Evolutionary conservation across 306 rosid genomes (phyloP), one percentile per base, ranked within the genome.

Genomic region (Macrotyloma uniflorum): DNA sequence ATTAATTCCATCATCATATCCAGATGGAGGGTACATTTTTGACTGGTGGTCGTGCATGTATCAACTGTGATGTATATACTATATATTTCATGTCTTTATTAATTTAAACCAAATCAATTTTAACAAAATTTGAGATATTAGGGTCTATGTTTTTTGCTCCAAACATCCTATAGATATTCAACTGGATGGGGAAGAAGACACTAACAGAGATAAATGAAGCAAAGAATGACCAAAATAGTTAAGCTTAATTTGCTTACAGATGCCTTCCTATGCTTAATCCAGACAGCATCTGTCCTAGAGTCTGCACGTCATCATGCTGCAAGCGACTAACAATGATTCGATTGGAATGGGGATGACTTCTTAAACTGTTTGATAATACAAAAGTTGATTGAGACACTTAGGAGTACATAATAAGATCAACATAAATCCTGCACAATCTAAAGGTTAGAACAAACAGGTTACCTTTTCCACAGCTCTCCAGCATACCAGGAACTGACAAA

Each of bases 401-500:
- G 12, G 24, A 69, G 26, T 13, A 54, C 42, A 35, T 14, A 50
- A 66, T 69, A 43, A 55, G 59, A 80, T 76, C n/a, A 70, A 53
- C 33, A 67, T 45, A 46, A 83, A 53, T 59, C 78, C 79, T 20
- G 63, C 43, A 49, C 72, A 84, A 28, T 66, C 65, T 49, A 23
- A 63, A 38, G 47, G 74, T 64, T 53, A 59, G 38, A 79, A 76
- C 32, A 28, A 54, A 50, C 24, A 65, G 63, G 49, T 72, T 79
- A 94, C 98, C 98, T 89, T 67, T 46, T 89, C 98, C 98, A 94
- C 45, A 90, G 67, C 64, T 82, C 91, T 77, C 95, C 97, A 16
- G 91, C 72, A 83, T 94, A 92, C 98, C 98, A 94, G 75, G 83
- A 79, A 43, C 88, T 86, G 51, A 94, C 76, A 83, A 92, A 94